A percentile compares a stretch with the other conserved stretches of the same genome.
Evolutionary conservation across 768 basidiomycete species (phyloP).

Genomic region (Exidia glandulosa): DNA sequence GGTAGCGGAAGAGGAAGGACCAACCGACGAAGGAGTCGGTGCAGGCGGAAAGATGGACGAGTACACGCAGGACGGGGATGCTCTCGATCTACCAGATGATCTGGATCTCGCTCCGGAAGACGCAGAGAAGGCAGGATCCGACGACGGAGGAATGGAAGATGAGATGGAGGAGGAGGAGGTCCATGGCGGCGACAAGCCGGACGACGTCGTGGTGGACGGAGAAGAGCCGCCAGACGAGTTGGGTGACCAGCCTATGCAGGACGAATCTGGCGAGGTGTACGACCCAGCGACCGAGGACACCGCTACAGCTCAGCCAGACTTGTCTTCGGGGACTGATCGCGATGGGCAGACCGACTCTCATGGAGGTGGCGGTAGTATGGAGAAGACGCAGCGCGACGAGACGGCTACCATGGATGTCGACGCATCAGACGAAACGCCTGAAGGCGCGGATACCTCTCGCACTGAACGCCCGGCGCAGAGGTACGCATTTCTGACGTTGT

Average conservation of each 20-base stretch:
- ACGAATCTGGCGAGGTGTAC: background rate
- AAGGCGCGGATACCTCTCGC: background rate
- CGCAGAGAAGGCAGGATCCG: conserved; percentile 17
- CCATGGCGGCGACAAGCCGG: conserved; percentile 19
- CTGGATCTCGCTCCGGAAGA: conserved; percentile 46
- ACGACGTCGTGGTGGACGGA: conserved; percentile 15
- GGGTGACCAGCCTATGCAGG: conserved; percentile 10
- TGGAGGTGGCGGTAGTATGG: conserved; percentile 4
- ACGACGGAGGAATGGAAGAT: conserved; percentile 12
- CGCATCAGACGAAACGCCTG: background rate
- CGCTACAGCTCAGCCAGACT: conserved; percentile 31
- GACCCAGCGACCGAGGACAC: conserved; percentile 23
- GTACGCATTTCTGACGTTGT: background rate
- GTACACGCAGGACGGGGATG: conserved; percentile 64
- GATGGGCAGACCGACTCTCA: conserved; percentile 3
- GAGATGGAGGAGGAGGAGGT: conserved; percentile 28
- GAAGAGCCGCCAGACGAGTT: conserved; percentile 10
- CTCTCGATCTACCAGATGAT: conserved; percentile 83
- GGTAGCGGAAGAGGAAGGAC: conserved; percentile 13
- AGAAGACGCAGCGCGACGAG: background rate
- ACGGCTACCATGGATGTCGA: background rate
- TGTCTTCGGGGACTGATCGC: conserved; percentile 30
- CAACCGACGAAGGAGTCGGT: conserved; percentile 22
- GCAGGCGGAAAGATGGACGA: conserved; percentile 52
- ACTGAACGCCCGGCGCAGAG: background rate